phyloP scores from a whole-genome alignment of 768 basidiomycete genomes.

The Mycena alexandri region DNA sequence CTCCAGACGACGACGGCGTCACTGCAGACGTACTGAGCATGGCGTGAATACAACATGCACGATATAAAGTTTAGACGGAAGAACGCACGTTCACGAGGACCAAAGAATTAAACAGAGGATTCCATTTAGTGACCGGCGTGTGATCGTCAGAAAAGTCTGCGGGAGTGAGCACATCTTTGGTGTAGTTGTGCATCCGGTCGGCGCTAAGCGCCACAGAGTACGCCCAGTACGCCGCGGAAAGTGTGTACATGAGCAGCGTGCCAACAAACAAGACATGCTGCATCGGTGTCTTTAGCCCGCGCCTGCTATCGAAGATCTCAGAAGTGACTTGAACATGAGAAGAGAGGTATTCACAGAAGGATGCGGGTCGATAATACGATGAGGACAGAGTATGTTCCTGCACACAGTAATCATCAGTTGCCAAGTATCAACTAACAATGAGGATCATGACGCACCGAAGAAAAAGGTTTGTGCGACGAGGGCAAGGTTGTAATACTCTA shows the following conservation, averaged over 20 bases:
- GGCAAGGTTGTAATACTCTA: not conserved
- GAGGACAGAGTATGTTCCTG: conserved; percentile 23
- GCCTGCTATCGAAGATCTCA: conserved; percentile 14
- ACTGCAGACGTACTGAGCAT: conserved; percentile 19
- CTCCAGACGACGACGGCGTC: conserved; percentile 30
- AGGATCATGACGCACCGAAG: conserved; percentile 17
- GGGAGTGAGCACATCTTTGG: not conserved
- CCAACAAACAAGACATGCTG: conserved; percentile 17
- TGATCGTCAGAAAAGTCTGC: not conserved
- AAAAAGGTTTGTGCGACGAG: conserved; percentile 27
- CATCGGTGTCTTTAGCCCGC: conserved; percentile 18
- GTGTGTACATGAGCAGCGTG: conserved; percentile 22
- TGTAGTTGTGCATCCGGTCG: not conserved
- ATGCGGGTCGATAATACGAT: conserved; percentile 27
- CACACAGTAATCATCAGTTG: not conserved
- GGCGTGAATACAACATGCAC: not conserved
- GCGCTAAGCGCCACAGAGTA: not conserved
- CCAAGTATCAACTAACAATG: not conserved
- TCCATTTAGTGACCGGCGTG: conserved; percentile 18
- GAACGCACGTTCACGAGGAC: conserved; percentile 25
- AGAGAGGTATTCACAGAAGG: conserved; percentile 19
- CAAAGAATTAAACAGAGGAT: conserved; percentile 14
- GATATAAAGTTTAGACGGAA: not conserved
- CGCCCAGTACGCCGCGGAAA: conserved; percentile 17
- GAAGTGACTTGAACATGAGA: no score